Evolutionary conservation across 2,329 filamentous ascomycete genomes (phyloP).

Genomic region (Exophiala sp.): DNA sequence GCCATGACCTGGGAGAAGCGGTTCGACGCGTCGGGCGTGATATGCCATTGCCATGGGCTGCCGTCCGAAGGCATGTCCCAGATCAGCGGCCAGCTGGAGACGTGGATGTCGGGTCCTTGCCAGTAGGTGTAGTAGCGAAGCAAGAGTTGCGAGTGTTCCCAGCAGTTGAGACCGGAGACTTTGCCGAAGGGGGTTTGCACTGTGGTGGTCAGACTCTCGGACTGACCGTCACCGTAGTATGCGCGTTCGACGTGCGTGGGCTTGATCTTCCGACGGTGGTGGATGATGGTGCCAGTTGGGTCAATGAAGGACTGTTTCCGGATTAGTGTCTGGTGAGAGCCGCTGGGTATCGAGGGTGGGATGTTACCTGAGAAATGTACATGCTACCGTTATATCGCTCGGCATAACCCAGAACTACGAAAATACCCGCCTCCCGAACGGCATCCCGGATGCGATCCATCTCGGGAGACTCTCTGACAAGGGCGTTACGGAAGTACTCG

Average conservation of each 20-base stretch:
- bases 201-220: slow-evolving; percentile 41
- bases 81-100: slow-evolving; percentile 47
- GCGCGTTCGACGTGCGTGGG: slow-evolving; percentile 53
- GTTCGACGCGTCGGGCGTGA: too few relatives aligned
- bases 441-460: slow-evolving; percentile 37
- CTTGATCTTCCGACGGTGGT: slow-evolving; percentile 50
- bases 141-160: slow-evolving; percentile 52
- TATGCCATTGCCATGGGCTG: neutral
- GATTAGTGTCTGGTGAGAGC: too few relatives aligned
- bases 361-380: slow-evolving; percentile 38
- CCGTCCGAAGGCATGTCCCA: neutral
- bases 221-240: slow-evolving; percentile 48
- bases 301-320: slow-evolving; percentile 42
- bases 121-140: slow-evolving; percentile 47
- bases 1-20: neutral
- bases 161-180: slow-evolving; percentile 42
- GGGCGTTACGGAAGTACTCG: neutral
- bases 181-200: slow-evolving; percentile 37
- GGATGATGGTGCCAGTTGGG: slow-evolving; percentile 39
- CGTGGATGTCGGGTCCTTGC: slow-evolving; percentile 47
- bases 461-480: slow-evolving; percentile 22
- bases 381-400: slow-evolving; percentile 39
- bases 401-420: slow-evolving; percentile 44
- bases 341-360: too few relatives aligned
- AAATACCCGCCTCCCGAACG: slow-evolving; percentile 39